These are phyloP conservation scores for Saturnispora saitoi DNA, from an alignment of 805 yeast genomes.

Conservation along the genomic window DNA sequence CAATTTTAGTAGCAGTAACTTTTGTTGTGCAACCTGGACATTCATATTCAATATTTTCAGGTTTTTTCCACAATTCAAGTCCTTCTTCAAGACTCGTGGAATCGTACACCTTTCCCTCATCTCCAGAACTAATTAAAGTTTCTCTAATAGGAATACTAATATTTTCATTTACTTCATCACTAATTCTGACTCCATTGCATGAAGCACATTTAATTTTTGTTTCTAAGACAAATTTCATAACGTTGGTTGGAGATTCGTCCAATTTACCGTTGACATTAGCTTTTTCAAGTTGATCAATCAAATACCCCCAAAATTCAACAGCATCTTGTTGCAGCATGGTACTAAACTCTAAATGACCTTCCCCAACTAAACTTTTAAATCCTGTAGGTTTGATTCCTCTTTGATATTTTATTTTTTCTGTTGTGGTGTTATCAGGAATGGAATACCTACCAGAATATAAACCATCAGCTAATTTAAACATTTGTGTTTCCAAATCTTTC, in stretches of 20 bases:
- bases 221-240: conserved; percentile 57
- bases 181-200: conserved; percentile 56
- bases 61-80: conserved; percentile 35
- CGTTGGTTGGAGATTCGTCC: conserved; percentile 37
- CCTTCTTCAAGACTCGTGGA: conserved; percentile 42
- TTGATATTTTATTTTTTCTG: conserved; percentile 47
- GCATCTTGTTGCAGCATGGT: conserved; percentile 94
- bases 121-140: conserved; percentile 30
- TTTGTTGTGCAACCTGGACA: conserved; percentile 47
- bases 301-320: conserved; percentile 70
- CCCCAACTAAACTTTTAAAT: conserved; percentile 71
- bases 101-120: conserved; percentile 41
- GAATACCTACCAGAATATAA: conserved; percentile 67
- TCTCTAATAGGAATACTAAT: conserved; percentile 52
- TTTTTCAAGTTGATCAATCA: conserved; percentile 54
- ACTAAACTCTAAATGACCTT: conserved; percentile 70
- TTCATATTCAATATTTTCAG: conserved; percentile 53
- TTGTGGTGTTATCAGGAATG: conserved; percentile 38
- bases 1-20: conserved; percentile 32
- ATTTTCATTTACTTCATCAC: conserved; percentile 49
- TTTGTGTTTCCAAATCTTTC: conserved; percentile 61
- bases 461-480: conserved; percentile 75
- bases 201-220: conserved; percentile 49
- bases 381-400: conserved; percentile 68
- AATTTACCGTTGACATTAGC: conserved; percentile 29